These are phyloP conservation scores for Aspergillus sojae DNA, from an alignment of 2,329 filamentous ascomycete species.

Conservation along the genomic window DNA sequence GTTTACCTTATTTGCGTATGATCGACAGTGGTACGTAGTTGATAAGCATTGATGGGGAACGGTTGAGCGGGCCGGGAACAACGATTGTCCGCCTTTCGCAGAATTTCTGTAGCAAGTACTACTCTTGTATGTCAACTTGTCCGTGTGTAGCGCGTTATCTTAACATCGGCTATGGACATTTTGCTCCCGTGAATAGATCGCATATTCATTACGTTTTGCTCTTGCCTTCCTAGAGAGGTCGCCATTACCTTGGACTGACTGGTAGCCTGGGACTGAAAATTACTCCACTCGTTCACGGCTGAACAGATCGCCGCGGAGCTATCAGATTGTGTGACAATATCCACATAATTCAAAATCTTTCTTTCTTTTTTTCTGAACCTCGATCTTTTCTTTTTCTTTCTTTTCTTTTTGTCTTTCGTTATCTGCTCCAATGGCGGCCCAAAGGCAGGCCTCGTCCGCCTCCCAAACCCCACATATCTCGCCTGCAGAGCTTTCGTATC, in stretches of 20 bases:
- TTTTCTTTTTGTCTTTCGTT: neutral
- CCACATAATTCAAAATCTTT: neutral
- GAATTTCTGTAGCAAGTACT: slow-evolving; percentile 32
- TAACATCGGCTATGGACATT: neutral
- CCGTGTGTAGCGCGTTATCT: slow-evolving; percentile 15
- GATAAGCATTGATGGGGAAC: neutral
- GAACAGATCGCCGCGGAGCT: neutral
- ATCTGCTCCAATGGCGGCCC: slow-evolving; percentile 58
- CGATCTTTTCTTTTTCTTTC: neutral
- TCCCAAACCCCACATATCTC: slow-evolving; percentile 69
- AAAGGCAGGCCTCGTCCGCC: slow-evolving; percentile 59
- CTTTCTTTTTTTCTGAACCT: slow-evolving; percentile 6
- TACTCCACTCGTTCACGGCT: neutral
- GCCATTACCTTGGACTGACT: neutral
- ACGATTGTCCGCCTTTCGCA: slow-evolving; percentile 29
- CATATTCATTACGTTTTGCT: neutral
- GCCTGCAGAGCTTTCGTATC: slow-evolving; percentile 93
- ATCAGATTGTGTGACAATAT: neutral
- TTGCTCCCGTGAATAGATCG: slow-evolving; percentile 6
- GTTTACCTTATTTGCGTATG: neutral
- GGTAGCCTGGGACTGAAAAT: neutral
- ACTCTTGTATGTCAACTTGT: slow-evolving; percentile 7
- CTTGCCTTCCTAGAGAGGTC: neutral
- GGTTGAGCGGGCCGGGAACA: slow-evolving; percentile 24
- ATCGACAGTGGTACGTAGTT: neutral